Conservation (phyloP, 345 rosid species). For the Microcos paniculata region DNA sequence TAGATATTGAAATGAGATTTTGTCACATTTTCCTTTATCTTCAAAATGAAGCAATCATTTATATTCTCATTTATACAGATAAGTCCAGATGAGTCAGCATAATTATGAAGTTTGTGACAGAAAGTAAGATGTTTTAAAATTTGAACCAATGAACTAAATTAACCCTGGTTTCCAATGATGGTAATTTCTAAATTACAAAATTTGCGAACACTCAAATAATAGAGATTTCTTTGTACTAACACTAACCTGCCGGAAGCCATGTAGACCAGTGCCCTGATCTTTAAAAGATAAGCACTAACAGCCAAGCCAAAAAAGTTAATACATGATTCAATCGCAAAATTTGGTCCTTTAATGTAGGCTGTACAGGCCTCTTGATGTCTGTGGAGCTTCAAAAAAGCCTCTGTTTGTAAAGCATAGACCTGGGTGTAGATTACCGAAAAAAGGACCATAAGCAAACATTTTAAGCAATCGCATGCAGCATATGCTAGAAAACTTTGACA, state of each 20-base stretch:
- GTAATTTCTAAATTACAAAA: background rate
- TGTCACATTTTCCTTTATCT: background rate
- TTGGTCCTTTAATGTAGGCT: slow-evolving; percentile 44
- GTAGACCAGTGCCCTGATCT: slow-evolving; percentile 54
- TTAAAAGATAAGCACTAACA: slow-evolving; percentile 37
- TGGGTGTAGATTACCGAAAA: slow-evolving; percentile 7
- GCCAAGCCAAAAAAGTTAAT: slow-evolving; percentile 49
- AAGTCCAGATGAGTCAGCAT: background rate
- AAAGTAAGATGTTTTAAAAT: background rate
- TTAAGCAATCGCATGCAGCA: background rate
- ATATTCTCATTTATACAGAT: background rate
- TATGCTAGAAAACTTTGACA: background rate
- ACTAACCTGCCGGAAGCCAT: slow-evolving; percentile 70
- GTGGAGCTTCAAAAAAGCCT: slow-evolving; percentile 54
- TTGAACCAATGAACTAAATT: background rate
- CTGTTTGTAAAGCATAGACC: slow-evolving; percentile 63
- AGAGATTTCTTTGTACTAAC: slow-evolving; percentile 34
- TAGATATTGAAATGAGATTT: background rate
- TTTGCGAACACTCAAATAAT: background rate
- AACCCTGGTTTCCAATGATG: background rate
- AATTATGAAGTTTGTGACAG: background rate
- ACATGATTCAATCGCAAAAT: slow-evolving; percentile 36
- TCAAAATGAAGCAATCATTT: background rate
- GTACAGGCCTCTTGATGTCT: slow-evolving; percentile 60
- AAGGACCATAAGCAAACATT: background rate